Percentiles rank a stretch among this genome's conserved stretches.
Evolutionary conservation across 345 rosid species (phyloP).

Genomic region (Gossypium stocksii): DNA sequence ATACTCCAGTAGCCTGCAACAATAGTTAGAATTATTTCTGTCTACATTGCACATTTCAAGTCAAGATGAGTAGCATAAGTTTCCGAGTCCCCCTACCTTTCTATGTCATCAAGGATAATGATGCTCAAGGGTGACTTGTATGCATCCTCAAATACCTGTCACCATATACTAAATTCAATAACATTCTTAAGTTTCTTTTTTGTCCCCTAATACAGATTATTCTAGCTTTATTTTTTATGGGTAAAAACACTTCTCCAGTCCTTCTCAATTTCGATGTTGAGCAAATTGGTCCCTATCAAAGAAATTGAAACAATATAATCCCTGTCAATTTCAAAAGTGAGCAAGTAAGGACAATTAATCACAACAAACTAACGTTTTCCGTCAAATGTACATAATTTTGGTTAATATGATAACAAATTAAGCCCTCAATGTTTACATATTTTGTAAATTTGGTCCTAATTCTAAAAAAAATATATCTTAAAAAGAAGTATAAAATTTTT

Average conservation of each 20-base stretch:
- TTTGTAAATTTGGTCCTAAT: too few species aligned
- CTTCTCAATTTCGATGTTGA: too few species aligned
- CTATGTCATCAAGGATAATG: slow-evolving; percentile 91
- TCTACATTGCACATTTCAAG: neutral
- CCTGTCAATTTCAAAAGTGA: too few species aligned
- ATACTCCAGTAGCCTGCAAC: slow-evolving; percentile 83
- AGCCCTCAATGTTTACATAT: too few species aligned
- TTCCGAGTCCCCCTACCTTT: slow-evolving; percentile 50
- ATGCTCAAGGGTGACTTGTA: slow-evolving; percentile 96
- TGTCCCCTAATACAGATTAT: neutral
- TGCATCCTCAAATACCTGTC: slow-evolving; percentile 95
- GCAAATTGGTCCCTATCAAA: too few species aligned
- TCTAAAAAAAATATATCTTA: too few species aligned
- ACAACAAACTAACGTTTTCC: too few species aligned
- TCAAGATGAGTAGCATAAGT: slow-evolving; percentile 3
- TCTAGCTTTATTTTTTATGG: slow-evolving; percentile 9
- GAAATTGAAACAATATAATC: too few species aligned
- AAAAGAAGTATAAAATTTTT: too few species aligned
- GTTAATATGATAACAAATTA: too few species aligned
- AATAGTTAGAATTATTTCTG: slow-evolving; percentile 10
- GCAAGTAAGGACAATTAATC: too few species aligned
- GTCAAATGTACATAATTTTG: too few species aligned
- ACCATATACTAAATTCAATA: slow-evolving; percentile 4
- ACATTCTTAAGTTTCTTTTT: neutral
- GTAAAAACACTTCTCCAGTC: neutral